Evolutionary conservation across 2,329 filamentous ascomycete species (phyloP), one percentile per base, ranked within the genome.

Genomic region (Elsinoe arachidis): DNA sequence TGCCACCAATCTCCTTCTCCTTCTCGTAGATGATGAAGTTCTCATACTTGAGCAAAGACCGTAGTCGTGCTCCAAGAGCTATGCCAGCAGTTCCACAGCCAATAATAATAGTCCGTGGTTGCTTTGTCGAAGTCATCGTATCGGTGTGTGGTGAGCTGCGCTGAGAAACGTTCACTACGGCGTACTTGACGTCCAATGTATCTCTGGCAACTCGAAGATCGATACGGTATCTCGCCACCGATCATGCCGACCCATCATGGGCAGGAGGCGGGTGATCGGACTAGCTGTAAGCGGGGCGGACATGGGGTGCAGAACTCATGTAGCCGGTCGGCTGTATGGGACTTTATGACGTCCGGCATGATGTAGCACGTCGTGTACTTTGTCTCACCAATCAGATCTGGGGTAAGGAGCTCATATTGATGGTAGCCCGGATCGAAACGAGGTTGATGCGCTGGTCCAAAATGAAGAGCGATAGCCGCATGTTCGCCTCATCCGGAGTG

Each of bases 21-120:
- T 41, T 33, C 33, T 59, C 57, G 34, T 47, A 59, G 15, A 59
- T 49, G 12, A 30, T 39, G 21, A 59, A 55, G 17, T 55, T 43
- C 5, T 56, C 15, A 39, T 38, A 55, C 19, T 35, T 34, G 11
- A 55, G 35, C 7, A 43, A 5, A 9, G n/a, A 19, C 21, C 41
- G 30, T 2, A 59, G 33, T 9, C 43, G 38, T 12, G 51, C 38
- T 19, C 34, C 57, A 34, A 59, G 19, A 23, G 57, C 57, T 12
- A 59, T 56, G 5, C 57, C 57, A 17, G 51, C 49, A 11, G 41
- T 33, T 4, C 57, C 57, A 41, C 39, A 47, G 6, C 57, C 57
- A 19, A 59, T 55, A 41, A 57, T 41, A 35, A 57, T 57, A 17
- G 44, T 15, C 7, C 55, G 55, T 26, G 55, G 55, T 43, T 57